Base-by-base conservation (phyloP, 2,329 filamentous ascomycete species). In the Magnaporthiopsis rhizophila region DNA sequence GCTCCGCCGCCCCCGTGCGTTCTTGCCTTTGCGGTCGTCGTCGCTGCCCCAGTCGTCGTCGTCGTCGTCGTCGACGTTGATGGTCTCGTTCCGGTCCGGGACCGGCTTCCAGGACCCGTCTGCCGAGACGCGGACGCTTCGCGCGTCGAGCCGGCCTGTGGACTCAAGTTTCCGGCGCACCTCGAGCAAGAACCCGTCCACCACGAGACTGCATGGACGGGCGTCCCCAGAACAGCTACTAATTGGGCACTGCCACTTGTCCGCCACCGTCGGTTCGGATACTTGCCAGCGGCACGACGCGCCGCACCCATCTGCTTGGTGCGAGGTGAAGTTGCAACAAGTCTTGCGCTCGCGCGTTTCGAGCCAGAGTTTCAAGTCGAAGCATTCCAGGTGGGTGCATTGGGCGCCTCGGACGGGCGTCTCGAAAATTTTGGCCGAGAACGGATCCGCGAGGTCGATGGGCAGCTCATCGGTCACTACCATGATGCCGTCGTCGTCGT, bases 161-260 rank as follows among this genome's bases (percentile, higher is more conserved):
- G 73, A 69, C 58, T 79, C 77, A 13, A 96, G 77, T 60, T 81
- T 73, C 1, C 74, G 70, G 18, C 86, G 81, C 0, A 97, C 86
- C 0, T 83, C 76, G 15, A 81, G 72, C 59, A 97, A 79, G 72
- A 92, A 97, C 1, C 84, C 84, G 71, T 98, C 93, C 7, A 94
- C 78, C 2, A 86, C 74, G 1, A 98, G 81, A 66, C 79, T 84
- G 30, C 81, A 79, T 0, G 94, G 95, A 18, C 93, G 84, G 13
- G 90, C 92, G 74, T 97, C 93, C 38, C 77, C 79, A 32, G 81
- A 80, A 74, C 94, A 98, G 45, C 45, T 53, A 21, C n/a, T 53
- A 36, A 96, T 86, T 0, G 95, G 95, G 70, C 95, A 99, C 67
- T 84, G 89, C 92, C 93, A 97, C 63, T 85, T 84, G 70, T 95